Evolutionary conservation across 805 yeast species (phyloP), one percentile per base, ranked within the genome.

Genomic region (Suhomyces vadensis): DNA sequence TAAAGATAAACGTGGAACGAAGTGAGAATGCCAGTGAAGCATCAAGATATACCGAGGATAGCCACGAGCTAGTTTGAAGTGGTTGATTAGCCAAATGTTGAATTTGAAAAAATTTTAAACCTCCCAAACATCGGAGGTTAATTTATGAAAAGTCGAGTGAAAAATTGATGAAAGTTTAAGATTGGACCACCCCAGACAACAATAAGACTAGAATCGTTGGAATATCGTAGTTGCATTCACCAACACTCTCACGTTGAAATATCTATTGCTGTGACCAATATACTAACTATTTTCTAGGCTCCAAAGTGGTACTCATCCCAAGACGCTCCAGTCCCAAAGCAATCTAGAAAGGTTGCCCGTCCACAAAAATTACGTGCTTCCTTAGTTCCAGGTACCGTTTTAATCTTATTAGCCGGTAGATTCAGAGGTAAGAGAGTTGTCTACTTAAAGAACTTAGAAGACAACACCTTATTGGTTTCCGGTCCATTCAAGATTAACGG

Each of bases 371-470:
- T 94, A 75, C 90, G 98, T 77, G 81, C 95, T 67, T 86, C 97
- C 55, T 81, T 92, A 68, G 95, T 87, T 61, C 97, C 97, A 76
- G 99, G 99, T 74, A 87, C 97, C 69, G 97, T 92, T 61, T 81
- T 94, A 73, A 92, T 92, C 75, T 79, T 92, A 74, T 83, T 92
- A 72, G 97, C 98, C 67, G 99, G 99, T 73, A 89, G 97, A 78
- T 92, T 90, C 95, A 88, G 99, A 79, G 99, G 99, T 75, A 94
- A 92, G 88, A 91, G 98, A 81, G 99, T 94, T 65, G 98, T 92
- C 58, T 87, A 86, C 86, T 85, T 92, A 74, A 92, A 92, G 85
- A 78, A 85, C 75, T 83, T 94, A 71, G 96, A 90, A 79, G 98
- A 94, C 84, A 88, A 89, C 89, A 92, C 97, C 57, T 80, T 92